A percentile compares a stretch with the other conserved stretches of the same genome.
Conservation (phyloP, 2,329 filamentous ascomycete genomes). For the Penicillium sp. region DNA sequence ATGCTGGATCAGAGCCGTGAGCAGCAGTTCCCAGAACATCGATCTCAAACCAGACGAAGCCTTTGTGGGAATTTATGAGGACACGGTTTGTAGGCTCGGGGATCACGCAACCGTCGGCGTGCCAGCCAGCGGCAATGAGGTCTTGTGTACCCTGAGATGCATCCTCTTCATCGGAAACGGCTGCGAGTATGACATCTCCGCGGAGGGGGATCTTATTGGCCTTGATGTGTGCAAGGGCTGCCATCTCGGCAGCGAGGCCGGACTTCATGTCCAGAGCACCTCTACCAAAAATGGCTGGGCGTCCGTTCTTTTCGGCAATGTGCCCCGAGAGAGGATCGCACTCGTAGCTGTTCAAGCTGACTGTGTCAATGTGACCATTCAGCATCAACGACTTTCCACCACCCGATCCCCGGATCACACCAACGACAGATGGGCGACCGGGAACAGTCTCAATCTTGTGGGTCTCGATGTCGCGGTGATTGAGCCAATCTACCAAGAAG, state of each 20-base stretch:
- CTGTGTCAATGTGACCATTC: constrained; percentile 57
- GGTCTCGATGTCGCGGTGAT: not conserved
- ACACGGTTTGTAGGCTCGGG: constrained; percentile 49
- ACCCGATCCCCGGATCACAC: constrained; percentile 49
- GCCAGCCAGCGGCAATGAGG: constrained; percentile 54
- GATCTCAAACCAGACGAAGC: constrained; percentile 44
- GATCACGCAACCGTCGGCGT: constrained; percentile 54
- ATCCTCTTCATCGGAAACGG: constrained; percentile 57
- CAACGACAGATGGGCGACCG: constrained; percentile 54
- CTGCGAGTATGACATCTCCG: constrained; percentile 56
- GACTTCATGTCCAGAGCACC: constrained; percentile 56
- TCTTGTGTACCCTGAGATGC: constrained; percentile 54
- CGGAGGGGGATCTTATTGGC: constrained; percentile 29
- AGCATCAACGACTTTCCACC: constrained; percentile 53
- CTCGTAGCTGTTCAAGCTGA: constrained; percentile 51
- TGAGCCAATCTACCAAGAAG: constrained; percentile 38
- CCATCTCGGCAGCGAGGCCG: constrained; percentile 51
- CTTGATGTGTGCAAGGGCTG: constrained; percentile 43
- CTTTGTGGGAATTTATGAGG: constrained; percentile 52
- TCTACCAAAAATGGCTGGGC: constrained; percentile 44
- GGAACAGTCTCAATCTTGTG: constrained; percentile 47
- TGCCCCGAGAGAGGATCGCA: constrained; percentile 47
- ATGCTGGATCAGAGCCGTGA: constrained; percentile 38
- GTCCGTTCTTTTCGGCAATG: constrained; percentile 35
- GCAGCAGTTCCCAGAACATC: constrained; percentile 35